Percentiles rank a stretch among this genome's conserved stretches.
phyloP scores from a whole-genome alignment of 2,329 filamentous ascomycete genomes.

The Phialemoniopsis sp. region DNA sequence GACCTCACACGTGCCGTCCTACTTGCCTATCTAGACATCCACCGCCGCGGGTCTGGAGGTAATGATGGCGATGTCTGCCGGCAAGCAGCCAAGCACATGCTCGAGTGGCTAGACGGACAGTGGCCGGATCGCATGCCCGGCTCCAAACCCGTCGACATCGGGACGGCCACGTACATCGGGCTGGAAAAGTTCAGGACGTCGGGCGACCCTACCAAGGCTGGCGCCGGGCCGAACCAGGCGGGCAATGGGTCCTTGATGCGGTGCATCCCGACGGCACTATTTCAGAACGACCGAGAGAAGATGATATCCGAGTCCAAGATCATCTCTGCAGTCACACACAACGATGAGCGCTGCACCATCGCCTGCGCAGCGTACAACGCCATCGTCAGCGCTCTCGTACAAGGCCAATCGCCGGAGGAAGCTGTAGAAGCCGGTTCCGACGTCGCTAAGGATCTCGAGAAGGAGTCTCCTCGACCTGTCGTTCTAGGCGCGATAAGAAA shows the following conservation, averaged over 20 bases:
- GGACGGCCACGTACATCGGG: conserved; percentile 29
- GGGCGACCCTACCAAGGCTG: conserved; percentile 22
- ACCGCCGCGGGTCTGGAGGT: conserved; percentile 1
- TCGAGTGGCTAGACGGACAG: conserved; percentile 34
- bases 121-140: conserved; percentile 34
- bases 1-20: conserved; percentile 41
- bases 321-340: conserved; percentile 33
- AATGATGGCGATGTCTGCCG: conserved; percentile 20
- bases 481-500: conserved; percentile 16
- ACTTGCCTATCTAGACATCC: conserved; percentile 31
- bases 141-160: conserved; percentile 30
- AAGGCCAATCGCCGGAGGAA: conserved; percentile 11
- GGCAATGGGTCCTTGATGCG: conserved; percentile 45
- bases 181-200: conserved; percentile 20
- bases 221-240: conserved; percentile 30
- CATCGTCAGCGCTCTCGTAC: conserved; percentile 26
- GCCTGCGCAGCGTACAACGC: conserved; percentile 35
- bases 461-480: not conserved
- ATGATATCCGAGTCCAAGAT: conserved; percentile 24
- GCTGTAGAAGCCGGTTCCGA: conserved; percentile 21
- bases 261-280: conserved; percentile 39
- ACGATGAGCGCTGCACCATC: conserved; percentile 27
- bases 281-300: conserved; percentile 20
- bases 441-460: conserved; percentile 10
- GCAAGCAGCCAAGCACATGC: conserved; percentile 29